Conservation (phyloP, 768 basidiomycete species). For the Pulveroboletus ravenelii region DNA sequence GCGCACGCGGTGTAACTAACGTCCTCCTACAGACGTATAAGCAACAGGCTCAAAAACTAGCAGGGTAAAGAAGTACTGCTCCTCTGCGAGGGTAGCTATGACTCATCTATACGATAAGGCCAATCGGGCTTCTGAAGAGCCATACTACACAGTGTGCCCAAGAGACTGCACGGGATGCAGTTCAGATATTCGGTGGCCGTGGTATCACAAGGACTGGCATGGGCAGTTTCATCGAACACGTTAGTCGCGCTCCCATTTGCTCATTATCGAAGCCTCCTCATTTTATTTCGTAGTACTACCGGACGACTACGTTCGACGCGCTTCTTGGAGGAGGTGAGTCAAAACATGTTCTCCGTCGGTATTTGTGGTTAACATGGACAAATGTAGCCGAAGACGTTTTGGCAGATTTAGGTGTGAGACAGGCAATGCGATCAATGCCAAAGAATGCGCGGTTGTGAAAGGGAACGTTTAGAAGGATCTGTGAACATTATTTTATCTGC, state of each 20-base stretch:
- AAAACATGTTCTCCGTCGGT: neutral
- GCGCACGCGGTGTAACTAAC: constrained; percentile 1
- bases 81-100: neutral
- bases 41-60: constrained; percentile 67
- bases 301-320: constrained; percentile 34
- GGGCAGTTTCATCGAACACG: constrained; percentile 57
- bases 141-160: constrained; percentile 71
- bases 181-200: constrained; percentile 78
- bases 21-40: constrained; percentile 48
- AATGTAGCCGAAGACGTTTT: constrained; percentile 65
- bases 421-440: constrained; percentile 74
- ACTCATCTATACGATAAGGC: constrained; percentile 34
- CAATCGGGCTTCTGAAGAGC: constrained; percentile 78
- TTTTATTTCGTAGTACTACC: constrained; percentile 26
- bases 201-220: constrained; percentile 77
- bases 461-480: neutral
- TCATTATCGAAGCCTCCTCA: constrained; percentile 9
- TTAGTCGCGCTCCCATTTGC: constrained; percentile 18
- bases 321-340: constrained; percentile 60
- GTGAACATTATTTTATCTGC: neutral
- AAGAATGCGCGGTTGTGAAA: constrained; percentile 54
- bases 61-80: constrained; percentile 46
- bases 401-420: constrained; percentile 75
- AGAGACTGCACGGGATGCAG: constrained; percentile 75
- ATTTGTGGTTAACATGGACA: neutral